phyloP scores from a whole-genome alignment of 2,329 filamentous ascomycete genomes.

The Fragosphaeria purpurea region DNA sequence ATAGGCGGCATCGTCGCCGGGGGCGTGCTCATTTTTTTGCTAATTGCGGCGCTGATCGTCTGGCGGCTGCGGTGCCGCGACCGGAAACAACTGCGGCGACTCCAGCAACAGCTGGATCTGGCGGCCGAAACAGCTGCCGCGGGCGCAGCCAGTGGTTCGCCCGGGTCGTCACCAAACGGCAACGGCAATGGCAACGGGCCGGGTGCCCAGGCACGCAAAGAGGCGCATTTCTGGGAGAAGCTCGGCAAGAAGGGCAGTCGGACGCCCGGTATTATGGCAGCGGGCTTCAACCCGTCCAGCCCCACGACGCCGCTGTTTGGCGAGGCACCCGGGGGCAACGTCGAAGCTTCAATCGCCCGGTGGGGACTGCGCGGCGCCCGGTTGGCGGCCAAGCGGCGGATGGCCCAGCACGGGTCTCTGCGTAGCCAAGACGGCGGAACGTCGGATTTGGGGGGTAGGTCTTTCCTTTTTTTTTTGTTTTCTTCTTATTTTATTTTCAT shows the following conservation, averaged over 20 bases:
- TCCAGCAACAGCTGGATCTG: not conserved
- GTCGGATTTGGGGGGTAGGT: constrained; percentile 4
- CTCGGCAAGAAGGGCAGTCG: not conserved
- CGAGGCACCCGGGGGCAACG: not conserved
- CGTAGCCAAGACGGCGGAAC: not conserved
- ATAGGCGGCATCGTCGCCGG: constrained; percentile 25
- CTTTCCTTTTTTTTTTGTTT: not conserved
- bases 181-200: not conserved
- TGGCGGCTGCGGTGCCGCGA: not conserved
- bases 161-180: not conserved
- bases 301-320: constrained; percentile 2
- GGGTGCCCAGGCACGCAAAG: not conserved
- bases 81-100: not conserved
- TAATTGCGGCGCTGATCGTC: constrained; percentile 16
- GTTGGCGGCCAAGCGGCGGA: constrained; percentile 1
- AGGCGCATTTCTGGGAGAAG: not conserved
- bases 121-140: not conserved
- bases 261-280: not conserved
- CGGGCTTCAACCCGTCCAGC: not conserved
- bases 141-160: not conserved
- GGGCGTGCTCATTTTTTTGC: constrained; percentile 17
- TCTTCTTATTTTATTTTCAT: not conserved
- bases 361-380: constrained; percentile 5
- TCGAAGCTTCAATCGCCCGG: not conserved
- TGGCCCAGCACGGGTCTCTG: not conserved